Evolutionary conservation across 2,329 filamentous ascomycete genomes (phyloP).

Genomic region (Fusarium mexicanum): DNA sequence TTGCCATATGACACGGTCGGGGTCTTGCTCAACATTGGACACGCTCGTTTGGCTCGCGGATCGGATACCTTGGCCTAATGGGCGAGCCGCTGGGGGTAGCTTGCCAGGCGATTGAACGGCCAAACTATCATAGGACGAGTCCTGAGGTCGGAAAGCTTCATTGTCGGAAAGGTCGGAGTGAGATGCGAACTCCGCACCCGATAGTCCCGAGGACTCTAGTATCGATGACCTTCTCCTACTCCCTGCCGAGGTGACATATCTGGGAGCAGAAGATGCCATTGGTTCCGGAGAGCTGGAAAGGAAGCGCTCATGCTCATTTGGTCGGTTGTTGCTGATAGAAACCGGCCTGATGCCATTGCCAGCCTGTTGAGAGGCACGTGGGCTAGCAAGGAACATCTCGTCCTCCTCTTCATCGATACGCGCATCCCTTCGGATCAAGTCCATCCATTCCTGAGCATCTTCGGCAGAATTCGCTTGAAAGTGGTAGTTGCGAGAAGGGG

Average conservation of each 20-base stretch:
- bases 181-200: constrained; percentile 75
- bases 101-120: constrained; percentile 51
- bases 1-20: constrained; percentile 92
- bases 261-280: constrained; percentile 47
- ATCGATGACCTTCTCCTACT: constrained; percentile 68
- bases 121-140: constrained; percentile 63
- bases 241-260: constrained; percentile 44
- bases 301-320: constrained; percentile 53
- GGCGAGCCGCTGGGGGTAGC: constrained; percentile 26
- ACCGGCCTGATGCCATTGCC: constrained; percentile 38
- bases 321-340: constrained; percentile 34
- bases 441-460: constrained; percentile 88
- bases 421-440: constrained; percentile 80
- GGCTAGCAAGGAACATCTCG: constrained; percentile 79
- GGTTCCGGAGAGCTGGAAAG: constrained; percentile 72
- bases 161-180: constrained; percentile 88
- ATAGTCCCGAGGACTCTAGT: constrained; percentile 70
- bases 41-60: constrained; percentile 73
- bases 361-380: constrained; percentile 62
- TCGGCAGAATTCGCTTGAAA: constrained; percentile 78
- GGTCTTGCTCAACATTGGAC: constrained; percentile 66
- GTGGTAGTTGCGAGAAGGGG: constrained; percentile 89
- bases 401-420: constrained; percentile 90
- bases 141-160: constrained; percentile 60
- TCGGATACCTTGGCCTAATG: constrained; percentile 53